Percentiles rank a stretch among this genome's conserved stretches.
phyloP scores from a whole-genome alignment of 352 stramenopile genomes.

The Aphanomyces stellatus region DNA sequence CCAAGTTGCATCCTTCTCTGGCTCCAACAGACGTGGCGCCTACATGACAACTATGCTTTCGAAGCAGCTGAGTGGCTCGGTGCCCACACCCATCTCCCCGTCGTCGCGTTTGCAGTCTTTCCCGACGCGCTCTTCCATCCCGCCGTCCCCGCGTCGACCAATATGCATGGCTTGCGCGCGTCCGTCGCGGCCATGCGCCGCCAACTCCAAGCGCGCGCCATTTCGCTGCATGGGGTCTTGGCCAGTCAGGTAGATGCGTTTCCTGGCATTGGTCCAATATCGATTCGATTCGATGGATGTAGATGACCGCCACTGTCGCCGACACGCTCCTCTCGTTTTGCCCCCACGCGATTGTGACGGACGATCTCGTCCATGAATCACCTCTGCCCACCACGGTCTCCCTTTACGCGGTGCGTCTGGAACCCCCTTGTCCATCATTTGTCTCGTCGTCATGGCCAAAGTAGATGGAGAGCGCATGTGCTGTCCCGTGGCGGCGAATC shows the following conservation, averaged over 20 bases:
- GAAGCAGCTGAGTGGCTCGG: not conserved
- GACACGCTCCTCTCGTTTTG: not conserved
- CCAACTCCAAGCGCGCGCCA: not conserved
- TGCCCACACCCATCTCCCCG: not conserved
- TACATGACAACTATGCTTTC: slow-evolving; percentile 10
- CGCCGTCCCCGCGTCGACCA: not conserved
- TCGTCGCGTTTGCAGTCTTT: slow-evolving; percentile 1
- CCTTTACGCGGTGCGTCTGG: too few species aligned
- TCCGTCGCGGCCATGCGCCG: not conserved
- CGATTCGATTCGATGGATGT: not conserved
- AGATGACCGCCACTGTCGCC: not conserved
- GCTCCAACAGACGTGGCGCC: not conserved
- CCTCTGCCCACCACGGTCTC: too few species aligned
- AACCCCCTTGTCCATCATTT: too few species aligned
- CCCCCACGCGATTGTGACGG: not conserved
- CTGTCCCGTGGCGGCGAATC: not conserved
- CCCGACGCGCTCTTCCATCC: not conserved
- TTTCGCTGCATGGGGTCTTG: slow-evolving; percentile 1
- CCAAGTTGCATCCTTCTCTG: slow-evolving; percentile 5
- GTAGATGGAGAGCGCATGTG: slow-evolving; percentile 6
- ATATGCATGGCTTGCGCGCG: not conserved
- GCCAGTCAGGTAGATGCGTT: too few species aligned
- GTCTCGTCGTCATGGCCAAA: too few species aligned
- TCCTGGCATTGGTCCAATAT: too few species aligned
- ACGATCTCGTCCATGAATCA: too few species aligned